Evolutionary conservation across 257 asterid genomes (phyloP).

Genomic region (Ballota nigra): DNA sequence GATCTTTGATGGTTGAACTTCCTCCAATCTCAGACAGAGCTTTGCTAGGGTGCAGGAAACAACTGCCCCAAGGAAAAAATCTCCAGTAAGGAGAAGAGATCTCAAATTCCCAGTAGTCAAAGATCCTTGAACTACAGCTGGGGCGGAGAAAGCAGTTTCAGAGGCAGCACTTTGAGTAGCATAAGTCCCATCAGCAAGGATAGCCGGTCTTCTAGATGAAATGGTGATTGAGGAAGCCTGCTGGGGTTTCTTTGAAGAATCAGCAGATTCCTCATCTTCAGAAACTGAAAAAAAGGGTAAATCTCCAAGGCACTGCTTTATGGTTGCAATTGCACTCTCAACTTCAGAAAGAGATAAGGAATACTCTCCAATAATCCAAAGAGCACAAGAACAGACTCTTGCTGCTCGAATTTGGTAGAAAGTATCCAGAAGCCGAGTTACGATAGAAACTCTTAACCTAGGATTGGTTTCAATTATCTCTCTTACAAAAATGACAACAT

Average conservation of each 20-base stretch:
- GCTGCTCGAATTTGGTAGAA: slow-evolving; percentile 94
- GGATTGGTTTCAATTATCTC: slow-evolving; percentile 95
- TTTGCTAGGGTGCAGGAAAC: slow-evolving; percentile 84
- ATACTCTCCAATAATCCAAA: slow-evolving; percentile 95
- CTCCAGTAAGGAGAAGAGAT: slow-evolving; percentile 90
- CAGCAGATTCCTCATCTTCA: slow-evolving; percentile 76
- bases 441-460: slow-evolving; percentile 82
- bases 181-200: slow-evolving; percentile 96
- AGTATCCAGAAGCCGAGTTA: slow-evolving; percentile 80
- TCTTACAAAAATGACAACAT: slow-evolving; percentile 79
- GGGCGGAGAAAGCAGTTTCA: slow-evolving; percentile 82
- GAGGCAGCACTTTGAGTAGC: slow-evolving; percentile 99
- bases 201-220: slow-evolving; percentile 91
- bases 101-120: slow-evolving; percentile 68
- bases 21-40: slow-evolving; percentile 79
- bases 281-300: slow-evolving; percentile 76
- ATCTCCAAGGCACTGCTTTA: slow-evolving; percentile 94
- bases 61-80: slow-evolving; percentile 92
- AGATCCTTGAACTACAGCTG: slow-evolving; percentile 76
- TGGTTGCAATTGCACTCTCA: slow-evolving; percentile 79
- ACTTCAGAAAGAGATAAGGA: slow-evolving; percentile 85
- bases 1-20: slow-evolving; percentile 73
- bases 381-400: slow-evolving; percentile 89
- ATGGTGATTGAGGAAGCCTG: slow-evolving; percentile 70
- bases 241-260: slow-evolving; percentile 71